A percentile compares a stretch with the other conserved stretches of the same genome.
These are phyloP conservation scores for Epichloe brachyelytri DNA, from an alignment of 2,329 filamentous ascomycete genomes.

Conservation along the genomic window DNA sequence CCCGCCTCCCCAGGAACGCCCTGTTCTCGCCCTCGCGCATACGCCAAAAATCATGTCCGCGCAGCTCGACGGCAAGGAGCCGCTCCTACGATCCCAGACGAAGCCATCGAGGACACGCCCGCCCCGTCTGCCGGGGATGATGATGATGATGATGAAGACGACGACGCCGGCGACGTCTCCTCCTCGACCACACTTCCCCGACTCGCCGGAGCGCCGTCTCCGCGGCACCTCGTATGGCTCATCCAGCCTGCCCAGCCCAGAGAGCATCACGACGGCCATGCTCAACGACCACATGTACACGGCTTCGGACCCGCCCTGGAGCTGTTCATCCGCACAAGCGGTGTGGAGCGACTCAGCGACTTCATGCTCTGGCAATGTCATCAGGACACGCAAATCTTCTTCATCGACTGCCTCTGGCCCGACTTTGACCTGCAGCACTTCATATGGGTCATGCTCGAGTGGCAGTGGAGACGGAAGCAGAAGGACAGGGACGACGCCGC, in stretches of 20 bases:
- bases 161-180: constrained; percentile 33
- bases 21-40: constrained; percentile 84
- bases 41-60: constrained; percentile 65
- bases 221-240: constrained; percentile 20
- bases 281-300: constrained; percentile 84
- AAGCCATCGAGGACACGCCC: constrained; percentile 6
- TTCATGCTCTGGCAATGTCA: constrained; percentile 99
- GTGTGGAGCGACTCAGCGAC: constrained; percentile 83
- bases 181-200: constrained; percentile 48
- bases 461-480: constrained; percentile 57
- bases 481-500: constrained; percentile 35
- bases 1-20: constrained; percentile 50
- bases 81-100: constrained; percentile 34
- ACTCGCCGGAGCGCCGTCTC: constrained; percentile 32
- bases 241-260: constrained; percentile 52
- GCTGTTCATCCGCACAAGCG: constrained; percentile 81
- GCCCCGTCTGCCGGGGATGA: constrained; percentile 21
- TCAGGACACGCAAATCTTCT: constrained; percentile 82
- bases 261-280: constrained; percentile 73
- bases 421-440: constrained; percentile 93
- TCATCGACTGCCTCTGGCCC: constrained; percentile 86
- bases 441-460: constrained; percentile 82
- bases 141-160: constrained; percentile 21
- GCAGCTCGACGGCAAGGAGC: constrained; percentile 37
- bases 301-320: constrained; percentile 76